phyloP scores from a whole-genome alignment of 2,329 filamentous ascomycete genomes.

The Stagonosporopsis cucurbitacearum region DNA sequence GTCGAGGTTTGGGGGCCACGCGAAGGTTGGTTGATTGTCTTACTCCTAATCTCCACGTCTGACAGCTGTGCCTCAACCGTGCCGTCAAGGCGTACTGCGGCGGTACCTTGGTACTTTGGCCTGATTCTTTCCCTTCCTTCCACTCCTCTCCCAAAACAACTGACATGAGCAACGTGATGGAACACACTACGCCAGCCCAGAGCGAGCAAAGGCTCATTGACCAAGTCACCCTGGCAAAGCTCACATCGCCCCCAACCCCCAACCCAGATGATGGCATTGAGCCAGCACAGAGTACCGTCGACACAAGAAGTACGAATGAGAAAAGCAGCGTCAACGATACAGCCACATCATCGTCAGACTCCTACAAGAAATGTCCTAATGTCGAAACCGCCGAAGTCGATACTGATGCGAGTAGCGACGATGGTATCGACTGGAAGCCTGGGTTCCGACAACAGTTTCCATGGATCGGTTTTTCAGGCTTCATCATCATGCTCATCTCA shows the following conservation, averaged over 20 bases:
- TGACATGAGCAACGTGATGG: neutral
- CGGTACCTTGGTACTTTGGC: neutral
- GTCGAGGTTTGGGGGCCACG: neutral
- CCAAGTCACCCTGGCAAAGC: constrained; percentile 6
- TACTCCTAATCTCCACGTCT: constrained; percentile 12
- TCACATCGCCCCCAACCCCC: constrained; percentile 7
- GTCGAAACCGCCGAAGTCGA: constrained; percentile 20
- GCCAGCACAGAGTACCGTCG: neutral
- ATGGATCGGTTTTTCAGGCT: constrained; percentile 29
- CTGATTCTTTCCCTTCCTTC: neutral
- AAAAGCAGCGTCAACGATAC: constrained; percentile 7
- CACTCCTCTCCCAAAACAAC: neutral
- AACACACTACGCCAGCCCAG: neutral
- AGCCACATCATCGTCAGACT: constrained; percentile 2
- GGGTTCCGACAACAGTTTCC: constrained; percentile 33
- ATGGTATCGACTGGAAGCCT: constrained; percentile 34
- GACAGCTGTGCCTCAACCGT: constrained; percentile 12
- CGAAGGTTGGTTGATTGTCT: constrained; percentile 7
- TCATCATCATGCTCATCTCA: constrained; percentile 26
- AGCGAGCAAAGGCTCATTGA: neutral
- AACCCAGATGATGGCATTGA: constrained; percentile 5
- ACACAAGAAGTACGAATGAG: neutral
- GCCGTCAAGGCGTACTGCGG: constrained; percentile 1
- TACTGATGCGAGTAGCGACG: constrained; percentile 4
- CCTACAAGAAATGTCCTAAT: constrained; percentile 11